phyloP scores from a whole-genome alignment of 192 early-diverging fungal species.

The Jimgerdemannia lactiflua region DNA sequence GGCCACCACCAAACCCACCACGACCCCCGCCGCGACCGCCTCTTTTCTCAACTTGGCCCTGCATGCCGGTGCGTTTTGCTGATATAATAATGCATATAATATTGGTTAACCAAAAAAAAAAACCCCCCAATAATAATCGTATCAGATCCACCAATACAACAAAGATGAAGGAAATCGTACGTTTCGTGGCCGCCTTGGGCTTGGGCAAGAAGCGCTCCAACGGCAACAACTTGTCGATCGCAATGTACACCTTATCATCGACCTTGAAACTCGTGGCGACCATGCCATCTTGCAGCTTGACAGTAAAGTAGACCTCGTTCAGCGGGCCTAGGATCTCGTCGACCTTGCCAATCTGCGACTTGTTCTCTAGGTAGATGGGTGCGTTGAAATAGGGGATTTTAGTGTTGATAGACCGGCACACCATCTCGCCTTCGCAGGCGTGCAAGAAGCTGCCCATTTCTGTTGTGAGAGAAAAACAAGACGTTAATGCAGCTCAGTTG shows the following conservation, averaged over 20 bases:
- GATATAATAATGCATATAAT: constrained; percentile 3
- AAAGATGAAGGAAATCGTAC: constrained; percentile 32
- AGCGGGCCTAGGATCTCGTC: constrained; percentile 98
- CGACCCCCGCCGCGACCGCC: constrained; percentile 48
- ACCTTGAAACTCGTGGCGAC: constrained; percentile 88
- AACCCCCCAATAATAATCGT: constrained; percentile 9
- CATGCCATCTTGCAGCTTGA: constrained; percentile 93
- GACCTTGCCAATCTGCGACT: constrained; percentile 98
- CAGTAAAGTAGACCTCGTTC: constrained; percentile 97
- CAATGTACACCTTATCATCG: constrained; percentile 92
- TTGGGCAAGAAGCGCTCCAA: constrained; percentile 97
- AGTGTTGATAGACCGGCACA: constrained; percentile 83
- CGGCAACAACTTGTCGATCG: constrained; percentile 89
- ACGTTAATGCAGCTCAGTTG: not conserved
- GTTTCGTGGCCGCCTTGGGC: constrained; percentile 66
- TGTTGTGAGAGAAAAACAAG: constrained; percentile 13
- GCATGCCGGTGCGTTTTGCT: constrained; percentile 47
- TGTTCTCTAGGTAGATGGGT: constrained; percentile 97
- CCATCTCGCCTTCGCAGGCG: constrained; percentile 97
- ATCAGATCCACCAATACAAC: constrained; percentile 1
- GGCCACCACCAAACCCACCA: constrained; percentile 53
- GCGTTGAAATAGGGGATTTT: constrained; percentile 99
- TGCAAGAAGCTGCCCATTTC: constrained; percentile 92
- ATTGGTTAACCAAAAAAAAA: not conserved
- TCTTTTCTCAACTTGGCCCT: constrained; percentile 60